Evolutionary conservation across 2,329 filamentous ascomycete species (phyloP).

Genomic region (Didymella arachidicola): DNA sequence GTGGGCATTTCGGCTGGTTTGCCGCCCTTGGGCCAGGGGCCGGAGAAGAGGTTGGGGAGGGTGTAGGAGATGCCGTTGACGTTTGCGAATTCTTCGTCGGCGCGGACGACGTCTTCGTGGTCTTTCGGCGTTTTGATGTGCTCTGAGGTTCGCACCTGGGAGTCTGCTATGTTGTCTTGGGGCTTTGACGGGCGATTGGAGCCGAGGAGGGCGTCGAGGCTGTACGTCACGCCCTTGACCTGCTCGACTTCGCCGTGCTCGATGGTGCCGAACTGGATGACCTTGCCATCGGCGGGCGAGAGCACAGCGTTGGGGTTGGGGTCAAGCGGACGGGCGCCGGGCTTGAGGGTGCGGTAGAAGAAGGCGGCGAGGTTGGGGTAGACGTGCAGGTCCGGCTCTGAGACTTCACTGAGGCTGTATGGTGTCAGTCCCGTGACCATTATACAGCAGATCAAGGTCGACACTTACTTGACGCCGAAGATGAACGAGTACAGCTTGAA

Average conservation of each 20-base stretch:
- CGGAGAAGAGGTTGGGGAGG: conserved; percentile 84
- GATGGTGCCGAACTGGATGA: conserved; percentile 92
- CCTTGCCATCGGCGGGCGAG: conserved; percentile 87
- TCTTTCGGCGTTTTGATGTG: conserved; percentile 45
- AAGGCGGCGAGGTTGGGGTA: conserved; percentile 96
- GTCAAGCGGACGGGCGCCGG: conserved; percentile 84
- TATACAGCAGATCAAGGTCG: conserved; percentile 45
- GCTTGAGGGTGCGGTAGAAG: conserved; percentile 95
- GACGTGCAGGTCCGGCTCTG: conserved; percentile 84
- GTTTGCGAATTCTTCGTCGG: conserved; percentile 90
- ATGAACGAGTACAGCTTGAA: conserved; percentile 91
- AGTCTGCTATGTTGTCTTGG: conserved; percentile 45
- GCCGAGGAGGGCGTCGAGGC: conserved; percentile 88
- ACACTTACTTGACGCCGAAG: conserved; percentile 78
- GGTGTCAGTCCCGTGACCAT: conserved; percentile 31
- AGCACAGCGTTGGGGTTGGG: conserved; percentile 80
- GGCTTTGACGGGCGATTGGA: conserved; percentile 54
- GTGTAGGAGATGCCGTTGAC: conserved; percentile 97
- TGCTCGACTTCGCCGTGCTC: conserved; percentile 95
- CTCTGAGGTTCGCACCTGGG: conserved; percentile 30
- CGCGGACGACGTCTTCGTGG: conserved; percentile 71
- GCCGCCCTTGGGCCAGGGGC: conserved; percentile 58
- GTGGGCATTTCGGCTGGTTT: conserved; percentile 62
- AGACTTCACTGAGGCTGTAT: conserved; percentile 78
- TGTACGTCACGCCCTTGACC: conserved; percentile 98